Evolutionary conservation across 2,329 filamentous ascomycete species (phyloP).

Genomic region (Venturia effusa): DNA sequence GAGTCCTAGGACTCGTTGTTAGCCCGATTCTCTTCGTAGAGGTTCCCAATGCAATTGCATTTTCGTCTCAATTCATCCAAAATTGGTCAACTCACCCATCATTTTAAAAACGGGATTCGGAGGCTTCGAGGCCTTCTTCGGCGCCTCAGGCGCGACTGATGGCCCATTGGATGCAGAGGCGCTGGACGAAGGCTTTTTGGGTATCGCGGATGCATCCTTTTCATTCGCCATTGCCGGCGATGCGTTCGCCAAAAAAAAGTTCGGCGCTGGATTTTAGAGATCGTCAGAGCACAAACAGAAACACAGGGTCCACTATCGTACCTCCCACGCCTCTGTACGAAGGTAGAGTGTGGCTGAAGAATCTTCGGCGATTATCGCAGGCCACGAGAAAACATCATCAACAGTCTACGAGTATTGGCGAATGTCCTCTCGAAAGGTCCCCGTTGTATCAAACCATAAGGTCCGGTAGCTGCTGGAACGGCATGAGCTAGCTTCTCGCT

Average conservation of each 20-base stretch:
- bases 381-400: background rate
- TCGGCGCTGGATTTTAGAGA: background rate
- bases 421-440: too few species aligned
- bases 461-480: too few species aligned
- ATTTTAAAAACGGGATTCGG: conserved; percentile 7
- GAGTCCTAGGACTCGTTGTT: conserved; percentile 46
- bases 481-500: too few species aligned
- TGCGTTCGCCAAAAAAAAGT: background rate
- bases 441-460: too few species aligned
- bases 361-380: background rate
- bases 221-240: background rate
- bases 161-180: background rate
- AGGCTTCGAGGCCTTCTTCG: conserved; percentile 1
- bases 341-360: conserved; percentile 1
- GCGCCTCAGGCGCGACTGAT: background rate
- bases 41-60: background rate
- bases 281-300: background rate
- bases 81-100: conserved; percentile 3
- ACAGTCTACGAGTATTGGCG: background rate
- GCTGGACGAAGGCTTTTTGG: background rate
- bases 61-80: background rate
- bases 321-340: too few species aligned
- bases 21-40: background rate
- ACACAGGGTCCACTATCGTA: conserved; percentile 1
- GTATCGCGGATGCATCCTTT: background rate